Evolutionary conservation across 805 yeast genomes (phyloP).

Genomic region (Candida mattraensis): DNA sequence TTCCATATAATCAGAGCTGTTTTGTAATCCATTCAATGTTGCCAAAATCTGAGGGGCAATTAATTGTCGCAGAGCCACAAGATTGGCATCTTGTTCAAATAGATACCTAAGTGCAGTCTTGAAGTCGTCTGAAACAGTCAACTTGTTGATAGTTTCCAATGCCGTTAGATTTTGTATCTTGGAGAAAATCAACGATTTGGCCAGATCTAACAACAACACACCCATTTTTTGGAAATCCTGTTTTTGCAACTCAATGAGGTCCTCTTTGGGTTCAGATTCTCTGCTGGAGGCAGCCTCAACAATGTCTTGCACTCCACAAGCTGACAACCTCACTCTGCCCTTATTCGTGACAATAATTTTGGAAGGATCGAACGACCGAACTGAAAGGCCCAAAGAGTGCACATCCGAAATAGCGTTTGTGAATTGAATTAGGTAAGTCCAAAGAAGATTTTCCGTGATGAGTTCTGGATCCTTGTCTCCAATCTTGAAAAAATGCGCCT

Average conservation of each 20-base stretch:
- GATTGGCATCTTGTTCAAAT: slow-evolving; percentile 28
- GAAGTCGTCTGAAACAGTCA: slow-evolving; percentile 45
- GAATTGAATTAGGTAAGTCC: slow-evolving; percentile 78
- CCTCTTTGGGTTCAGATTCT: slow-evolving; percentile 31
- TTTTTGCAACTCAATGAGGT: slow-evolving; percentile 20
- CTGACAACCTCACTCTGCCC: slow-evolving; percentile 68
- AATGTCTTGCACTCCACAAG: slow-evolving; percentile 72
- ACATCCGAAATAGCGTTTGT: slow-evolving; percentile 64
- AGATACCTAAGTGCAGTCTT: slow-evolving; percentile 43
- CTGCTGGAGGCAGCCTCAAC: slow-evolving; percentile 37
- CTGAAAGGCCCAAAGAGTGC: slow-evolving; percentile 64
- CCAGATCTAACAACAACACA: slow-evolving; percentile 53
- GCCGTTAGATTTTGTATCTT: slow-evolving; percentile 20
- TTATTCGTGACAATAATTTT: slow-evolving; percentile 73
- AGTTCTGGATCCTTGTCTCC: slow-evolving; percentile 43
- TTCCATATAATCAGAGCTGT: slow-evolving; percentile 58
- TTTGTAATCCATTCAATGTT: slow-evolving; percentile 50
- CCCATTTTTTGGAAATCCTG: slow-evolving; percentile 65
- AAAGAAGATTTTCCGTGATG: slow-evolving; percentile 63
- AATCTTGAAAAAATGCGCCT: slow-evolving; percentile 55
- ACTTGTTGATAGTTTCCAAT: slow-evolving; percentile 26
- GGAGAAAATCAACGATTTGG: slow-evolving; percentile 34
- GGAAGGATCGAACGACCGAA: slow-evolving; percentile 60
- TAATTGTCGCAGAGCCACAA: slow-evolving; percentile 36
- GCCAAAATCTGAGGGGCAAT: slow-evolving; percentile 47